phyloP scores from a whole-genome alignment of 495 filamentous ascomycete species.

The Aspergillus steynii region DNA sequence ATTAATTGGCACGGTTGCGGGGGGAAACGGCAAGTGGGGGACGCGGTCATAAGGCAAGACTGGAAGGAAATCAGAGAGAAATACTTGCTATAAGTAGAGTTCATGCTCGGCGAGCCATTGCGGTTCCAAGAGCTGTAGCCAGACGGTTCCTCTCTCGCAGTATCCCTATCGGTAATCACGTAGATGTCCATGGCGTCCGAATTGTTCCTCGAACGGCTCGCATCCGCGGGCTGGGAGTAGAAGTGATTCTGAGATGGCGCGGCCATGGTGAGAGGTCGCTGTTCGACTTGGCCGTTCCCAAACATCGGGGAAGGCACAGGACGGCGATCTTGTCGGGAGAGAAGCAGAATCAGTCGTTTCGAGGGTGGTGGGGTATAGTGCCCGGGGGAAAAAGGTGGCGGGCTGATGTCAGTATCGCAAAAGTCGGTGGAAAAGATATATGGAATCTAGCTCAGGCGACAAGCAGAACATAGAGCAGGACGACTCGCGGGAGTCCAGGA shows the following conservation, averaged over 20 bases:
- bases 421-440: conserved; percentile 5
- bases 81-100: conserved; percentile 36
- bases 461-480: conserved; percentile 9
- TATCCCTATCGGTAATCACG: conserved; percentile 39
- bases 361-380: conserved; percentile 5
- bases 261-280: conserved; percentile 20
- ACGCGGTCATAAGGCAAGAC: neutral
- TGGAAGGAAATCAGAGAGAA: conserved; percentile 18
- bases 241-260: conserved; percentile 27
- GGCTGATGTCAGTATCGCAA: conserved; percentile 6
- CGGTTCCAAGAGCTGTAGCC: conserved; percentile 27
- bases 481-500: neutral
- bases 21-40: conserved; percentile 2
- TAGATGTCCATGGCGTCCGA: conserved; percentile 49
- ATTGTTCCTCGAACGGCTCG: conserved; percentile 37
- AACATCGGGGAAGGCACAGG: conserved; percentile 13
- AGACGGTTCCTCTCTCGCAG: conserved; percentile 24
- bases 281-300: conserved; percentile 17
- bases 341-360: neutral
- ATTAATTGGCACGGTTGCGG: neutral
- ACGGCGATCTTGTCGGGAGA: neutral
- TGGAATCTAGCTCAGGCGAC: conserved; percentile 12
- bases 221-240: conserved; percentile 29
- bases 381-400: conserved; percentile 2
- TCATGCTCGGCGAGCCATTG: conserved; percentile 33